A percentile compares a stretch with the other conserved stretches of the same genome.
phyloP scores from a whole-genome alignment of 116 monocot genomes.

The Zostera marina region DNA sequence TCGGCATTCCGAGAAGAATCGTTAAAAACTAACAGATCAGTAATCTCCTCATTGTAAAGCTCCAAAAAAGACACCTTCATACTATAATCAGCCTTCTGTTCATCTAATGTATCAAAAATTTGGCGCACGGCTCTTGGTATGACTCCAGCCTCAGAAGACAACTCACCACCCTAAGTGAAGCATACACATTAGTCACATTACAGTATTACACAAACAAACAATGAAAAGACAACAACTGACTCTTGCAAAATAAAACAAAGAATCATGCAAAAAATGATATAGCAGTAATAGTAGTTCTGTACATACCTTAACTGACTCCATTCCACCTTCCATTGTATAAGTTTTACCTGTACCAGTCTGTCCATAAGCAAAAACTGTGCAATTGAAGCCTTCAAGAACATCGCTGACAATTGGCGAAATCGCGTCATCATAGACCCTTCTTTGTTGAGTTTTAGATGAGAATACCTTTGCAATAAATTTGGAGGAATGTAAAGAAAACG shows the following conservation, averaged over 20 bases:
- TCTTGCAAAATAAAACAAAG: neutral
- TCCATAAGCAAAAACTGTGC: conserved; percentile 85
- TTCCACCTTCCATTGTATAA: conserved; percentile 76
- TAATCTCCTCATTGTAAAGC: conserved; percentile 88
- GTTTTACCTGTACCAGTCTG: conserved; percentile 84
- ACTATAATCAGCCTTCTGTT: conserved; percentile 49
- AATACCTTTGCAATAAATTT: conserved; percentile 46
- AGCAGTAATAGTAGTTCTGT: neutral
- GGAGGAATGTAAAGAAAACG: neutral
- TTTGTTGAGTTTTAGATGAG: conserved; percentile 61
- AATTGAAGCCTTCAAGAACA: conserved; percentile 70
- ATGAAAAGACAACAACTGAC: neutral
- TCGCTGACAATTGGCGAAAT: conserved; percentile 52
- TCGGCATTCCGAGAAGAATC: conserved; percentile 30
- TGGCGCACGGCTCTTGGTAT: conserved; percentile 72
- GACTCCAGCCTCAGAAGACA: conserved; percentile 54
- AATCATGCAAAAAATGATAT: neutral
- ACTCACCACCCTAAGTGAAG: conserved; percentile 26
- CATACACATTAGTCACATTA: neutral
- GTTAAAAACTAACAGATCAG: conserved; percentile 54
- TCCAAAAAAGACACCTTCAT: conserved; percentile 77
- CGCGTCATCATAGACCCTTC: conserved; percentile 43
- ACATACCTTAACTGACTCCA: conserved; percentile 34
- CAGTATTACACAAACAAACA: too few relatives aligned
- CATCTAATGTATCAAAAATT: conserved; percentile 65